Evolutionary conservation across 139 green algal species (phyloP).

Genomic region (Pleodorina starrii): DNA sequence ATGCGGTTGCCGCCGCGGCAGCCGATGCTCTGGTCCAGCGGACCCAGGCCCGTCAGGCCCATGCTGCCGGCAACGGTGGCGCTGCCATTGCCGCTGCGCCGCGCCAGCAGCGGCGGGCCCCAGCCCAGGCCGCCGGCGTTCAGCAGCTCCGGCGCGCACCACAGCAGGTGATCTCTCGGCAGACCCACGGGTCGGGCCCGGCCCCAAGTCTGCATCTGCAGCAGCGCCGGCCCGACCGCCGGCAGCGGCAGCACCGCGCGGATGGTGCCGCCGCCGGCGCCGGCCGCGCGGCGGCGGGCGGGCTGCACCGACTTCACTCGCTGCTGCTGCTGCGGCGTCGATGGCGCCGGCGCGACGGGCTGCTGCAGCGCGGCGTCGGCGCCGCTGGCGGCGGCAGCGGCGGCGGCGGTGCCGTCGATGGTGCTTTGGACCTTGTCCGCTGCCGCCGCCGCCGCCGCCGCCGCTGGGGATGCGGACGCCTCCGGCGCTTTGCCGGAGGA

Average conservation of each 20-base stretch:
- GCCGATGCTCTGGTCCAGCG: background rate
- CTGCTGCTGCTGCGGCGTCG: background rate
- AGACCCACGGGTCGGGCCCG: conserved; percentile 29
- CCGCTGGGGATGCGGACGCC: too few species aligned
- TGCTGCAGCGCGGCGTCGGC: background rate
- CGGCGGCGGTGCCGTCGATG: too few species aligned
- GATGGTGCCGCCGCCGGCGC: background rate
- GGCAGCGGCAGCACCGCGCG: conserved; percentile 18
- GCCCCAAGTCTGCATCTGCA: conserved; percentile 46
- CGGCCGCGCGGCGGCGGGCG: background rate
- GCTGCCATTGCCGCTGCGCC: conserved; percentile 23
- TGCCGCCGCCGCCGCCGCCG: too few species aligned
- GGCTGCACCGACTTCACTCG: background rate
- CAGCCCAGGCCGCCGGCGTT: conserved; percentile 14
- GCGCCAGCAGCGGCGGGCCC: background rate
- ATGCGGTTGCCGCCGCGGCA: background rate
- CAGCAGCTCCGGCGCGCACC: conserved; percentile 36
- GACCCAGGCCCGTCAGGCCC: background rate
- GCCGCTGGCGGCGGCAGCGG: background rate
- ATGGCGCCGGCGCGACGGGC: background rate
- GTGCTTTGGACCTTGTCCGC: too few species aligned
- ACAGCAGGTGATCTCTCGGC: conserved; percentile 20
- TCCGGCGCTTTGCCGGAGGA: too few species aligned
- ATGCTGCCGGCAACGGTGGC: too few species aligned
- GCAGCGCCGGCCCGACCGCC: conserved; percentile 4